Evolutionary conservation across 192 early-diverging fungal species (phyloP).

Genomic region (Mortierella antarctica): DNA sequence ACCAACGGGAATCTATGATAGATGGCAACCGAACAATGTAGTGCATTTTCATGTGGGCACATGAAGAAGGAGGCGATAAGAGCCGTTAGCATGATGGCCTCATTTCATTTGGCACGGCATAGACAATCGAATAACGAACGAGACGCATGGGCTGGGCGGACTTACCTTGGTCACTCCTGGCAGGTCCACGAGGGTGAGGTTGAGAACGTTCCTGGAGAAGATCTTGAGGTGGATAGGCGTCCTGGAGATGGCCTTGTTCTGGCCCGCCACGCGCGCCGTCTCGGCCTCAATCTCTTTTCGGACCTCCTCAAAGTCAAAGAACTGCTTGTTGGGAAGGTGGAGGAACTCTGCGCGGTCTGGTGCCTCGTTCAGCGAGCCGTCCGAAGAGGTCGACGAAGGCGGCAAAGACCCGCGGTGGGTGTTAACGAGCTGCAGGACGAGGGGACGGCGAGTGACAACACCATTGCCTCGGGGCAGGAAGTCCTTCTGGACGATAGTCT

Average conservation of each 20-base stretch:
- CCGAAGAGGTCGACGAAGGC: slow-evolving; percentile 27
- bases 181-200: slow-evolving; percentile 84
- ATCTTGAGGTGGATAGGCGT: slow-evolving; percentile 84
- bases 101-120: too few species aligned
- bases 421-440: slow-evolving; percentile 84
- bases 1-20: slow-evolving; percentile 56
- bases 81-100: too few species aligned
- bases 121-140: neutral
- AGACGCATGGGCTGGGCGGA: neutral
- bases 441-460: slow-evolving; percentile 84
- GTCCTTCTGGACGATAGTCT: slow-evolving; percentile 98
- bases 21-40: neutral
- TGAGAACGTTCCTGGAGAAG: slow-evolving; percentile 80
- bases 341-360: slow-evolving; percentile 71
- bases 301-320: slow-evolving; percentile 81
- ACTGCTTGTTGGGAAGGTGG: slow-evolving; percentile 79
- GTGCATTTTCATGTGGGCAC: neutral
- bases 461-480: slow-evolving; percentile 95
- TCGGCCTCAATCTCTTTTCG: slow-evolving; percentile 84
- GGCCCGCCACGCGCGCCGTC: slow-evolving; percentile 80
- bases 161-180: slow-evolving; percentile 85
- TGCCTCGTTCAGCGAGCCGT: slow-evolving; percentile 33
- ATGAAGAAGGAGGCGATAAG: too few species aligned
- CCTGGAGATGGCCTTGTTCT: slow-evolving; percentile 82
- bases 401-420: slow-evolving; percentile 43